A percentile compares a stretch with the other conserved stretches of the same genome.
phyloP scores from a whole-genome alignment of 208 protist genomes.

The Vickermania ingenoplastis region DNA sequence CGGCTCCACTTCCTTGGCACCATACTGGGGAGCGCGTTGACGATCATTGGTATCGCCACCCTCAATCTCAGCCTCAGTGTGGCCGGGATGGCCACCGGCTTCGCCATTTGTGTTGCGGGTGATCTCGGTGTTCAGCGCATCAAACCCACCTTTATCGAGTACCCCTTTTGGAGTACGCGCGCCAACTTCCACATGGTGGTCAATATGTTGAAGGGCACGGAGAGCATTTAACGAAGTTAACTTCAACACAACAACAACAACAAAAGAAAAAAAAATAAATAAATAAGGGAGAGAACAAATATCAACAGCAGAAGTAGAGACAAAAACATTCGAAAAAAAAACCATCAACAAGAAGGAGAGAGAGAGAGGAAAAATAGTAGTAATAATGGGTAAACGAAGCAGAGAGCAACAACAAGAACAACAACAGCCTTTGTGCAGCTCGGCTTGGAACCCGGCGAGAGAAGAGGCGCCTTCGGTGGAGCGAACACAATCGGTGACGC shows the following conservation, averaged over 20 bases:
- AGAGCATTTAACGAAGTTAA: conserved; percentile 5
- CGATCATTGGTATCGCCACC: conserved; percentile 1
- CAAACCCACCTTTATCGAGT: conserved; percentile 17
- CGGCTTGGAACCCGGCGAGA: no score
- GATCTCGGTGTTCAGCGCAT: conserved; percentile 19
- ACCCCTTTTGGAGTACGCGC: conserved; percentile 23
- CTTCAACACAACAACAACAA: neutral
- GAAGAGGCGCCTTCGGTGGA: no score
- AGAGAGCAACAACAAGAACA: no score
- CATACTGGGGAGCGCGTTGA: neutral
- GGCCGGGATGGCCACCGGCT: conserved; percentile 6
- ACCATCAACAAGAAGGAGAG: no score
- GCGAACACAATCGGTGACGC: no score
- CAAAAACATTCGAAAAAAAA: no score
- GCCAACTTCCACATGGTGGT: conserved; percentile 18
- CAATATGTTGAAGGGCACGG: conserved; percentile 17
- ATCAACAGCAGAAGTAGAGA: no score
- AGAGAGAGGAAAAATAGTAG: no score
- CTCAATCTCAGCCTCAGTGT: neutral
- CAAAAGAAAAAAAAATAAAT: no score
- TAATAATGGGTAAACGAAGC: no score
- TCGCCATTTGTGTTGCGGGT: conserved; percentile 14
- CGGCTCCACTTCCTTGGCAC: conserved; percentile 22
- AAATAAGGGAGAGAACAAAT: no score
- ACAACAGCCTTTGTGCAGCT: no score